Base-by-base conservation (phyloP, 2,329 filamentous ascomycete species). In the Mycosphaerella sp. region DNA sequence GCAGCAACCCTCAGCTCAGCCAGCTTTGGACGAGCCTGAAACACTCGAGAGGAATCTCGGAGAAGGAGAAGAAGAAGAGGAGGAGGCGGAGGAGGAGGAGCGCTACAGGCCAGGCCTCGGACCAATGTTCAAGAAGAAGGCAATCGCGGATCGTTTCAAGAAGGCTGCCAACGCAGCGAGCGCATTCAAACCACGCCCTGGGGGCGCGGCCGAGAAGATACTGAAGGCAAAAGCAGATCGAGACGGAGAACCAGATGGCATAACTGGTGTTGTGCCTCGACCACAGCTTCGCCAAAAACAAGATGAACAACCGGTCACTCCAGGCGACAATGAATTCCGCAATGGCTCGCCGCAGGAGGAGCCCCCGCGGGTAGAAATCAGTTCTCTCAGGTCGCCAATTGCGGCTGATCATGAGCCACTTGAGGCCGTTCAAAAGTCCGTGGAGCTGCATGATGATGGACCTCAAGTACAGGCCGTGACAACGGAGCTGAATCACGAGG, bases 121-220 rank as follows among this genome's bases (percentile, higher is more conserved):
- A 0, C 89, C 90, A 1, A 95, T 95, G 91, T 86, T 96, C 64
- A 92, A 89, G 71, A 82, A 85, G 59, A 89, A 88, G 67, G 82
- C 80, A 57, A 84, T 84, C 0, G 82, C 82, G 57, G 85, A 83
- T 1, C 83, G 80, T 58, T 81, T 96, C 57, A 87, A 87, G 72
- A 95, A 89, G 70, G 89, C 89, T 23, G 89, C 89, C 0, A 82
- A 79, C 52, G 82, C 86, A 23, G 85, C 84, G 9, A 79, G 73
- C 44, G 80, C 80, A 14, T 97, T 97, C 74, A 95, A 92, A 66
- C 92, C 92, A 17, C 83, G 92, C 54, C 84, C 85, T 34, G 92
- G 92, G 54, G 92, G 91, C 59, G 91, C 89, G 21, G 90, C 84
- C 48, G 89, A 95, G 58, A 85, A 87, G 48, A 74, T 95, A 50